A percentile compares a stretch with the other conserved stretches of the same genome.
Evolutionary conservation across 371 early-diverging fungal genomes (phyloP).

Genomic region (Saksenaea vasiformis): DNA sequence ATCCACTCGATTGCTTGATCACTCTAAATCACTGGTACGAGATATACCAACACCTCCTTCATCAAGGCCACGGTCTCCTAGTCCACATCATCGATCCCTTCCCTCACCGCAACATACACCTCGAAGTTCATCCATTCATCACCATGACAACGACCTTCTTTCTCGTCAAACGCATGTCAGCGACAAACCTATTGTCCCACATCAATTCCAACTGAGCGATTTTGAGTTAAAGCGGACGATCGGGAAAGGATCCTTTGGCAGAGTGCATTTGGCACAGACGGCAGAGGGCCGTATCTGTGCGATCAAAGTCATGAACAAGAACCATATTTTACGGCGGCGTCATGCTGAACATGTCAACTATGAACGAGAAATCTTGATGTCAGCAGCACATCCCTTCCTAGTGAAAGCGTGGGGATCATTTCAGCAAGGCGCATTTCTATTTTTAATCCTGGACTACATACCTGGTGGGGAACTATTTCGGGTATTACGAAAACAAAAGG

Average conservation of each 20-base stretch:
- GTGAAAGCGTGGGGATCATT: conserved; percentile 91
- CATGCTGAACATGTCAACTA: conserved; percentile 93
- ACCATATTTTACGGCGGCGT: conserved; percentile 91
- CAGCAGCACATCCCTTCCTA: conserved; percentile 89
- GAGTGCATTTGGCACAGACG: conserved; percentile 65
- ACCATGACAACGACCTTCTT: not conserved
- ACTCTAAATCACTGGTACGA: not conserved
- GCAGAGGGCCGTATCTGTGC: conserved; percentile 66
- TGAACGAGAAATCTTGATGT: conserved; percentile 84
- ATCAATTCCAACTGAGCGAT: conserved; percentile 8
- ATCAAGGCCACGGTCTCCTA: not conserved
- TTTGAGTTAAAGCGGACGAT: conserved; percentile 56
- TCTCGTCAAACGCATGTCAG: not conserved
- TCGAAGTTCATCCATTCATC: not conserved
- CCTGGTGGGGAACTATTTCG: conserved; percentile 81
- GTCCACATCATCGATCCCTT: not conserved
- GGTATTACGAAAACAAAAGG: conserved; percentile 68
- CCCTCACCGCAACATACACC: not conserved
- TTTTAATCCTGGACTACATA: conserved; percentile 83
- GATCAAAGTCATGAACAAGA: conserved; percentile 90
- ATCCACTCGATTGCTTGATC: not conserved
- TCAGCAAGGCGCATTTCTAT: conserved; percentile 77
- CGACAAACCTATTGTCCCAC: not conserved
- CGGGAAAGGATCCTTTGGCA: conserved; percentile 71
- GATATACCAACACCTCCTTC: not conserved